Conservation (phyloP, 2,329 filamentous ascomycete genomes). For the Cladorrhinum sp. region DNA sequence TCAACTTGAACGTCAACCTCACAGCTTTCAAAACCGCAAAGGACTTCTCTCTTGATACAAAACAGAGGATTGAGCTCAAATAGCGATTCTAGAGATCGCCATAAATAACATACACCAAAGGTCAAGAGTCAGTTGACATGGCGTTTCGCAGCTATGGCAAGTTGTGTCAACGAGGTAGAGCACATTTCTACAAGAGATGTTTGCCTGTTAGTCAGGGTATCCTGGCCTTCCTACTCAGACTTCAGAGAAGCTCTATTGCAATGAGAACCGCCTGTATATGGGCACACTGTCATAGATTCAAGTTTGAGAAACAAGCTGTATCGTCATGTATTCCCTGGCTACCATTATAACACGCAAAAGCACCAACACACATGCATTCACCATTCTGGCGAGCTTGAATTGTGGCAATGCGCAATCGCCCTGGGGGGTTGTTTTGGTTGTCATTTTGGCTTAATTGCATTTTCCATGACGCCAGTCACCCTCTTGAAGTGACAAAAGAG, state of each 20-base stretch:
- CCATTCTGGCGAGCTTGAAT: constrained; percentile 26
- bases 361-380: constrained; percentile 10
- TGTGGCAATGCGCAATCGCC: constrained; percentile 31
- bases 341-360: background rate
- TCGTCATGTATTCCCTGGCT: constrained; percentile 10
- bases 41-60: no score
- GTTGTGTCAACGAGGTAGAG: background rate
- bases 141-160: background rate
- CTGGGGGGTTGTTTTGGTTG: constrained; percentile 15
- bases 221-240: background rate
- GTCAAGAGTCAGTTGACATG: no score
- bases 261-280: background rate
- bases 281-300: no score
- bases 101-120: no score
- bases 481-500: constrained; percentile 62
- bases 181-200: background rate
- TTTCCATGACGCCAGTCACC: constrained; percentile 66
- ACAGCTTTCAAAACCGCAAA: background rate
- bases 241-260: background rate
- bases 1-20: background rate
- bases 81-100: no score
- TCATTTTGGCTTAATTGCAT: constrained; percentile 46
- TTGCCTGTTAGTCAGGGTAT: background rate
- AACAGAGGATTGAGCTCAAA: no score
- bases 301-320: background rate